Evolutionary conservation across 1,139 yeast genomes (phyloP), one percentile per base, ranked within the genome.

Genomic region (Candida tropicalis): DNA sequence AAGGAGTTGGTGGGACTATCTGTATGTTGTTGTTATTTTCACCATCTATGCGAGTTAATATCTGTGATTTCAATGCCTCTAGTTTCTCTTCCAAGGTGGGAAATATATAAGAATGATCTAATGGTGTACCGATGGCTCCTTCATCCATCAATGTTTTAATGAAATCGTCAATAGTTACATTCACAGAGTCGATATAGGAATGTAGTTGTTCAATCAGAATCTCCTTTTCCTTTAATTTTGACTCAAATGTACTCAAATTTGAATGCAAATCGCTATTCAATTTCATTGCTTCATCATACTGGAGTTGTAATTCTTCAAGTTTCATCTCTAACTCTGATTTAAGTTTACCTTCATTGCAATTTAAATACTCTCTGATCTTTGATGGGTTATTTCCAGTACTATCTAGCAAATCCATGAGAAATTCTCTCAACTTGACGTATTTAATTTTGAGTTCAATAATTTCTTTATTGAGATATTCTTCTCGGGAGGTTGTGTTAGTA

Each of bases 381-480:
- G 32, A 11, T 1, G 28, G 25, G n/a, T 27, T 35, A 13, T 12
- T 11, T 18, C 24, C 27, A 26, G 53, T 59, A 50, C 50, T 65
- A 51, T 56, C 78, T 23, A 60, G 68, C 41, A 70, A 48, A 39
- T 62, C 63, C 42, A 69, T 77, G 3, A 74, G 53, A 42, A 73
- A 73, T 43, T 68, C 70, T 49, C 67, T 68, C 59, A 72, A 67
- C 42, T 73, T 61, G 51, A 66, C 62, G 29, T 75, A 63, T 51
- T 75, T 77, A 24, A 75, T 69, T 40, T 68, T 64, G 51, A 71
- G 73, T 15, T 73, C 66, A 0, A 75, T 65, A 32, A 74, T 59
- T 48, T 73, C 70, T 43, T 68, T 69, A 39, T 65, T 68, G 15
- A 71, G 56, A 3, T 68, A 69, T 33, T 66, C 68, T 3, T 66